Conservation (phyloP, 345 rosid species). For the Citrus glauca region DNA sequence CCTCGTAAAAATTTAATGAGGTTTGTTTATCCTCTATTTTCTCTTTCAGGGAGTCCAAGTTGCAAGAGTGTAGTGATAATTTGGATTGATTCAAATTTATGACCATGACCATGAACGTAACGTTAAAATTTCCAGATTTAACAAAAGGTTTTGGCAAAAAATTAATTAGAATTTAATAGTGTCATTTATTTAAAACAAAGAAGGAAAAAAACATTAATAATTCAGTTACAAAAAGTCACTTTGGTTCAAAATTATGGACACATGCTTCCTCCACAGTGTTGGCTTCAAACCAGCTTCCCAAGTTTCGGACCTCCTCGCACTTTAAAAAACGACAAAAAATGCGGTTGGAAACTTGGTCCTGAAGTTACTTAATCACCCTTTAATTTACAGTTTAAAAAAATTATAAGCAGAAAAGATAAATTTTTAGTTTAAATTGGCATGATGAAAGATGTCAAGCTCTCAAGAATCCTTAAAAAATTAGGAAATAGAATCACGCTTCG, state of each 20-base stretch:
- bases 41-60: neutral
- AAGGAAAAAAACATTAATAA: conserved; percentile 8
- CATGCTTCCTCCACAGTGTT: neutral
- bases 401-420: neutral
- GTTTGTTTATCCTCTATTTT: neutral
- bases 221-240: conserved; percentile 18
- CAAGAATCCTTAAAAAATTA: too few species aligned
- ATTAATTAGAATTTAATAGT: conserved; percentile 10
- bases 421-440: neutral
- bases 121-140: neutral
- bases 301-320: too few species aligned
- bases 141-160: neutral
- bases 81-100: neutral
- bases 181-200: neutral
- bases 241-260: conserved; percentile 8
- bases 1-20: neutral
- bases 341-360: too few species aligned
- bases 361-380: too few species aligned
- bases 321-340: too few species aligned
- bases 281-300: neutral
- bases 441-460: neutral
- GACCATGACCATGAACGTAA: neutral
- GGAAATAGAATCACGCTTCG: too few species aligned
- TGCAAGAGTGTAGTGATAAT: neutral
- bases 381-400: too few species aligned